Evolutionary conservation across 805 yeast genomes (phyloP).

Genomic region (Babjeviella inositovora): DNA sequence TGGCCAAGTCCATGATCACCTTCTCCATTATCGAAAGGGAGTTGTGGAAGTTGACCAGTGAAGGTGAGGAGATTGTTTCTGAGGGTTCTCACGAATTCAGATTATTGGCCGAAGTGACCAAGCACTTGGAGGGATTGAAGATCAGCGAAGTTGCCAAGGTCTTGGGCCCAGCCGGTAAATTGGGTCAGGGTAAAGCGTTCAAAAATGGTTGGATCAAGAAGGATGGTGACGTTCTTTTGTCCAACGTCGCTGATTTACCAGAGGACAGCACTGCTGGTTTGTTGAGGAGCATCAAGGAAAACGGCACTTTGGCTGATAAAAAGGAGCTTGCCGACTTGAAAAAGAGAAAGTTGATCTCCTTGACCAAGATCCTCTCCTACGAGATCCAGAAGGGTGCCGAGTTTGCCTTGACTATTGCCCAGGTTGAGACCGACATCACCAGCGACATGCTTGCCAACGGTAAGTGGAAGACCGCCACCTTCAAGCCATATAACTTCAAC

Average conservation of each 20-base stretch:
- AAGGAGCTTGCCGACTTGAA: conserved; percentile 73
- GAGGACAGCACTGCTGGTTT: conserved; percentile 52
- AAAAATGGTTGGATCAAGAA: conserved; percentile 93
- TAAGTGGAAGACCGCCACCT: conserved; percentile 66
- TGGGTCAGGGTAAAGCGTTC: conserved; percentile 96
- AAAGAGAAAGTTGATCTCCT: conserved; percentile 75
- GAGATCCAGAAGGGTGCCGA: conserved; percentile 67
- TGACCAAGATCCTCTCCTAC: conserved; percentile 64
- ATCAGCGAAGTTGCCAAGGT: conserved; percentile 58
- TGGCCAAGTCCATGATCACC: conserved; percentile 68
- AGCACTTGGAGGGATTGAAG: conserved; percentile 64
- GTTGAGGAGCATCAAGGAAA: conserved; percentile 35
- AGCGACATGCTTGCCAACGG: conserved; percentile 80
- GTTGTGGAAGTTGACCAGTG: conserved; percentile 58
- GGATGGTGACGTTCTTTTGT: conserved; percentile 64
- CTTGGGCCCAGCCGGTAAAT: conserved; percentile 71
- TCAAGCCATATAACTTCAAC: conserved; percentile 92
- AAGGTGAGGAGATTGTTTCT: conserved; percentile 64
- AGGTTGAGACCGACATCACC: conserved; percentile 86
- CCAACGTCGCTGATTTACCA: conserved; percentile 31
- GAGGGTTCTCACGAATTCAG: conserved; percentile 88
- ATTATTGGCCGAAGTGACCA: conserved; percentile 57
- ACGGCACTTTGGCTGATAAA: conserved; percentile 41
- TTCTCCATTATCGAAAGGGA: conserved; percentile 66
- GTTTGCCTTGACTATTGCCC: conserved; percentile 67